These are phyloP conservation scores for Cladophialophora immunda DNA, from an alignment of 2,329 filamentous ascomycete genomes.

Conservation along the genomic window DNA sequence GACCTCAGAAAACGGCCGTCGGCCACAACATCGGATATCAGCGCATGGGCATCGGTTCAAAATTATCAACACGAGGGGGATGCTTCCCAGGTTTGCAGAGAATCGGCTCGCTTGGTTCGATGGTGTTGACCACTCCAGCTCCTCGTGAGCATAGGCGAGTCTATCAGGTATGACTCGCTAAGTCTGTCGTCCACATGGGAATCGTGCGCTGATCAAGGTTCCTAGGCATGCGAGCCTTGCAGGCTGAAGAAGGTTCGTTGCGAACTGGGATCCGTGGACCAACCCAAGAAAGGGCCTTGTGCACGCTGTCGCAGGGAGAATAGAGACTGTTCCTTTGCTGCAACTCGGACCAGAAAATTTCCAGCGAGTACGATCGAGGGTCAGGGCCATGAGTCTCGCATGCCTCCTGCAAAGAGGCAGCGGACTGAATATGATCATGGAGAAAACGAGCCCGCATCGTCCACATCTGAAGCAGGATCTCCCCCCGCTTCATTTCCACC, in stretches of 20 bases:
- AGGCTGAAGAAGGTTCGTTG: slow-evolving; percentile 5
- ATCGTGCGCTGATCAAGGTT: neutral
- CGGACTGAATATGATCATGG: slow-evolving; percentile 9
- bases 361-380: neutral
- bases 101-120: slow-evolving; percentile 3
- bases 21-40: slow-evolving; percentile 2
- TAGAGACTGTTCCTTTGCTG: slow-evolving; percentile 10
- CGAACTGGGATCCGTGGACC: slow-evolving; percentile 12
- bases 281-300: slow-evolving; percentile 10
- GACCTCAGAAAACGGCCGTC: neutral
- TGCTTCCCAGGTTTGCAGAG: slow-evolving; percentile 1
- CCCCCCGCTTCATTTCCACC: slow-evolving; percentile 1
- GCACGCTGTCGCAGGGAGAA: slow-evolving; percentile 12
- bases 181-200: slow-evolving; percentile 1
- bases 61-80: neutral
- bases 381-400: slow-evolving; percentile 1
- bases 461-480: slow-evolving; percentile 7
- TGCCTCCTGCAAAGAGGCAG: slow-evolving; percentile 6
- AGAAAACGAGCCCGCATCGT: slow-evolving; percentile 3
- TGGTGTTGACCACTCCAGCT: slow-evolving; percentile 9
- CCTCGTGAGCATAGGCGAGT: slow-evolving; percentile 13
- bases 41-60: slow-evolving; percentile 10
- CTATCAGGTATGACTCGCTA: slow-evolving; percentile 11
- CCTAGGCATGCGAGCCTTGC: slow-evolving; percentile 9
- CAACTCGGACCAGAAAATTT: slow-evolving; percentile 4